Evolutionary conservation across 306 rosid species (phyloP).

Genomic region (Trichosanthes truncata): DNA sequence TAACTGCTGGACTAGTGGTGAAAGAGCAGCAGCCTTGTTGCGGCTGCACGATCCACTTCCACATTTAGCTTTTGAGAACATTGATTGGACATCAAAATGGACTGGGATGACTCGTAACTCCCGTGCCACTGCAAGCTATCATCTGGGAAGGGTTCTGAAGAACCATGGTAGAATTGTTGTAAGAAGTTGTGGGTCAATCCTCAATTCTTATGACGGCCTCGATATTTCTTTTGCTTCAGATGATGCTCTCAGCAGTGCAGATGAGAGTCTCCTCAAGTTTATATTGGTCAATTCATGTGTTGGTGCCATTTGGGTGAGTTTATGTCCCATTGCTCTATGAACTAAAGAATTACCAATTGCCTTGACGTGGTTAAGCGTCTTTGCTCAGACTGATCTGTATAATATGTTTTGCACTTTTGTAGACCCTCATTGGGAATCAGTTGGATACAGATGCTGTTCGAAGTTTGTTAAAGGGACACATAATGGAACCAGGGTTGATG

Average conservation of each 20-base stretch:
- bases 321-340: background rate
- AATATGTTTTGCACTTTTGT: conserved; percentile 16
- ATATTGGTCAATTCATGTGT: conserved; percentile 51
- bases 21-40: conserved; percentile 66
- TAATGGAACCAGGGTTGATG: conserved; percentile 26
- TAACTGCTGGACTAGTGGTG: conserved; percentile 79
- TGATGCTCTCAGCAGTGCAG: conserved; percentile 38
- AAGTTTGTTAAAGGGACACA: conserved; percentile 32
- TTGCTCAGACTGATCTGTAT: background rate
- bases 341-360: background rate
- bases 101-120: conserved; percentile 2
- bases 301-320: conserved; percentile 64
- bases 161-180: conserved; percentile 43
- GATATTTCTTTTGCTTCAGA: conserved; percentile 40
- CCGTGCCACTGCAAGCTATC: conserved; percentile 17
- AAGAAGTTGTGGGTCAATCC: conserved; percentile 48
- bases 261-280: conserved; percentile 52
- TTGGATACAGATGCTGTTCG: conserved; percentile 43
- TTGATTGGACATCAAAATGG: conserved; percentile 15
- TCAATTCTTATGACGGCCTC: conserved; percentile 51
- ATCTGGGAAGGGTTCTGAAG: conserved; percentile 48
- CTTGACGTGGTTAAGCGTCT: background rate
- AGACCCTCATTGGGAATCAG: conserved; percentile 50
- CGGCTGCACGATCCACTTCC: conserved; percentile 54
- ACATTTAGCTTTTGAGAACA: conserved; percentile 12